These are phyloP conservation scores for Dactylellina haptotyla DNA, from an alignment of 2,329 filamentous ascomycete genomes.

Conservation along the genomic window DNA sequence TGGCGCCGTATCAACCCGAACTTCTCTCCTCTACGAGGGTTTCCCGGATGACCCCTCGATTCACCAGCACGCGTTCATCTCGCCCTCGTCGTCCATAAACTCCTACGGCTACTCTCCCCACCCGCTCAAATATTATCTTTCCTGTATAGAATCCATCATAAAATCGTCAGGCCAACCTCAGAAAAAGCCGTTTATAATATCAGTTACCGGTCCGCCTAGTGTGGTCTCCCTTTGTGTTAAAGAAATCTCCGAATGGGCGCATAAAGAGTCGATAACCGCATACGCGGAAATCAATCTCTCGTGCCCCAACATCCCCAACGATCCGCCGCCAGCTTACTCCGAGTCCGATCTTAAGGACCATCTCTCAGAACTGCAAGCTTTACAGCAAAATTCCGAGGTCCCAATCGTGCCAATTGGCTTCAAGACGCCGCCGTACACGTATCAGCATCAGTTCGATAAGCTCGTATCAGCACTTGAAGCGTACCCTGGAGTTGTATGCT, in stretches of 20 bases:
- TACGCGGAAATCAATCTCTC: conserved; percentile 81
- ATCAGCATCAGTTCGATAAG: conserved; percentile 71
- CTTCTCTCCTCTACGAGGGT: conserved; percentile 70
- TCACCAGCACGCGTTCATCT: conserved; percentile 76
- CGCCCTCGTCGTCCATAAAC: conserved; percentile 69
- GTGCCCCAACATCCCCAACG: conserved; percentile 77
- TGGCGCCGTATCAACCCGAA: conserved; percentile 79
- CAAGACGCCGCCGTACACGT: conserved; percentile 81
- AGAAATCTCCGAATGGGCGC: conserved; percentile 63
- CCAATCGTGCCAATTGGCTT: conserved; percentile 69
- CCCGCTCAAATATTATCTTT: conserved; percentile 70
- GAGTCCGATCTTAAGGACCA: conserved; percentile 67
- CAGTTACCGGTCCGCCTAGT: conserved; percentile 72
- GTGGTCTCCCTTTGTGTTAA: conserved; percentile 70
- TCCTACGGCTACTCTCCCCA: conserved; percentile 79
- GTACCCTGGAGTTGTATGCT: conserved; percentile 63
- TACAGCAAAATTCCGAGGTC: conserved; percentile 51
- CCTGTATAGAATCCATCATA: conserved; percentile 66
- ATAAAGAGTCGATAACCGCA: conserved; percentile 65
- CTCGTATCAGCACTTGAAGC: conserved; percentile 68
- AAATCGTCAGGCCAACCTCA: conserved; percentile 56
- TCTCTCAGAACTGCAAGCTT: conserved; percentile 64
- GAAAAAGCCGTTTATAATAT: conserved; percentile 73
- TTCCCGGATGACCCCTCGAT: conserved; percentile 71
- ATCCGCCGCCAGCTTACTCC: conserved; percentile 77